These are phyloP conservation scores for Globisporangium splendens DNA, from an alignment of 352 stramenopile genomes.

Conservation along the genomic window DNA sequence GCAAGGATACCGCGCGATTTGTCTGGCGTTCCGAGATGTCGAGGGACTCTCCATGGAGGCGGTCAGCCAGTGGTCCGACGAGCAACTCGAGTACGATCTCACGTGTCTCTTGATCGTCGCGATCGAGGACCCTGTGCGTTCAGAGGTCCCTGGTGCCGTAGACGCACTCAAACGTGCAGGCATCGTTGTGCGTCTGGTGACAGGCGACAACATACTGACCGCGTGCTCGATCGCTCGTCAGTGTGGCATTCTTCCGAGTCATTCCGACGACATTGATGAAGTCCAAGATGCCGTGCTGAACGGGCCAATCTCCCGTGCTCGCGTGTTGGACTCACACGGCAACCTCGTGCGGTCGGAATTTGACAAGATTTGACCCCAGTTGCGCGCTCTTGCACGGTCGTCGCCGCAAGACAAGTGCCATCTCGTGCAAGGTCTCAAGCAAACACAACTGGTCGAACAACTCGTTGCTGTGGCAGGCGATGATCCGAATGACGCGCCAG, in stretches of 20 bases:
- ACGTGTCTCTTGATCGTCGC: slow-evolving; percentile 79
- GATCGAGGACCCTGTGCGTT: slow-evolving; percentile 92
- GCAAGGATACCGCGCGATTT: slow-evolving; percentile 75
- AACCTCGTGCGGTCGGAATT: slow-evolving; percentile 63
- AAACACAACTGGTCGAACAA: slow-evolving; percentile 27
- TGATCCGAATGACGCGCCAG: slow-evolving; percentile 92
- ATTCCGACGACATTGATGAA: too few species aligned
- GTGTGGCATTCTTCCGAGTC: slow-evolving; percentile 79
- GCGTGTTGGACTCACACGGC: slow-evolving; percentile 42
- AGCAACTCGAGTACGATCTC: slow-evolving; percentile 29
- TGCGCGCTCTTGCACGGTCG: slow-evolving; percentile 89
- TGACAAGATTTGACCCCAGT: slow-evolving; percentile 73
- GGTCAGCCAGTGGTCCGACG: slow-evolving; percentile 15
- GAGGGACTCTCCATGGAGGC: slow-evolving; percentile 10
- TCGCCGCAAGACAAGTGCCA: slow-evolving; percentile 89
- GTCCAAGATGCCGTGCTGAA: slow-evolving; percentile 28
- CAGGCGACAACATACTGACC: slow-evolving; percentile 89
- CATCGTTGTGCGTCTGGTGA: slow-evolving; percentile 91
- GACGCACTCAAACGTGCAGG: slow-evolving; percentile 87
- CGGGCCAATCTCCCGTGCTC: slow-evolving; percentile 46
- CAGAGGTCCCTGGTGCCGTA: slow-evolving; percentile 88
- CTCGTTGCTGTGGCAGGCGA: slow-evolving; percentile 92
- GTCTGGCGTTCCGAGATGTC: slow-evolving; percentile 46
- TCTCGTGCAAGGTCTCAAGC: slow-evolving; percentile 88
- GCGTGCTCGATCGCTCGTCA: slow-evolving; percentile 83